Evolutionary conservation across 163 green algal genomes (phyloP).

Genomic region (Scenedesmus sp.): DNA sequence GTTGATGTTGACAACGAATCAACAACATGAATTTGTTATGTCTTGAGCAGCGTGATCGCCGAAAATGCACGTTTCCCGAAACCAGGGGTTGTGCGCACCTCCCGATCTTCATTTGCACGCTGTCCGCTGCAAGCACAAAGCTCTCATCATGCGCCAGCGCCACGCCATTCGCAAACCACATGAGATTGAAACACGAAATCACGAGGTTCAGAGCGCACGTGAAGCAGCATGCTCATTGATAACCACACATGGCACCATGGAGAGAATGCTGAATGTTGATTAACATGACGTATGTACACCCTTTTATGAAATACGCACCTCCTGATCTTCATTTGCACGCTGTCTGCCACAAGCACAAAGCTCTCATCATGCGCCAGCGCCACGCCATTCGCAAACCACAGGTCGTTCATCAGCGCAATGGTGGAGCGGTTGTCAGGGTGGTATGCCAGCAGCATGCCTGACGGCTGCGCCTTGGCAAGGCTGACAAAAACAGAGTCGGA

Average conservation of each 20-base stretch:
- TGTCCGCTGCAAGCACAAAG: conserved; percentile 74
- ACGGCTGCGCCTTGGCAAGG: not conserved
- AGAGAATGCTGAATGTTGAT: too few species aligned
- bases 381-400: conserved; percentile 74
- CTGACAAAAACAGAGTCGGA: not conserved
- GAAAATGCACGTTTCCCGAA: too few species aligned
- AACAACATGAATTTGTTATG: too few species aligned
- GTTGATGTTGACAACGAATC: too few species aligned
- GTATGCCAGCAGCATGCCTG: conserved; percentile 71
- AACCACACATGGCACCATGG: too few species aligned
- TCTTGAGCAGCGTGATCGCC: too few species aligned
- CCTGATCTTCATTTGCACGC: conserved; percentile 26
- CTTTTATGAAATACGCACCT: not conserved
- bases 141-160: conserved; percentile 64
- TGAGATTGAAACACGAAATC: too few species aligned
- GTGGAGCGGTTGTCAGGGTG: conserved; percentile 54
- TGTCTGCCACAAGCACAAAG: conserved; percentile 74
- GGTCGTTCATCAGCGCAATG: conserved; percentile 48
- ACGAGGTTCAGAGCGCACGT: too few species aligned
- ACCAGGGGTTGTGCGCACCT: too few species aligned
- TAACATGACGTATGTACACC: too few species aligned
- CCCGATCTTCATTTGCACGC: conserved; percentile 10
- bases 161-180: conserved; percentile 73
- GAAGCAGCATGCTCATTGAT: too few species aligned
- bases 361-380: conserved; percentile 64